phyloP scores from a whole-genome alignment of 176 grass and related monocot genomes.

The Oryza nivara region DNA sequence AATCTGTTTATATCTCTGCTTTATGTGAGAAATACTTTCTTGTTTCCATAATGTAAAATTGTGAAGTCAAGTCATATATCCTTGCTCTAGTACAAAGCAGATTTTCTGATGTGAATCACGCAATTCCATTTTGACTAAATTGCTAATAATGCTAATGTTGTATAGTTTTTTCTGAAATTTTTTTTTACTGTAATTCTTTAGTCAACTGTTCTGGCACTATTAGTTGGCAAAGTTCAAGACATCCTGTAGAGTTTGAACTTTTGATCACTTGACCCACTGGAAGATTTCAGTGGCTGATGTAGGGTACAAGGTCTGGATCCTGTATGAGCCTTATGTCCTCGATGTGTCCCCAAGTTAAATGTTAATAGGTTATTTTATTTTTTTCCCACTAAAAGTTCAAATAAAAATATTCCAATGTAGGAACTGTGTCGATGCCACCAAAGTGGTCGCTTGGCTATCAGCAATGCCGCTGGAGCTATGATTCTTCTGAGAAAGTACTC shows the following conservation, averaged over 20 bases:
- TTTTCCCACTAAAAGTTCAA: neutral
- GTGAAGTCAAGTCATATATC: neutral
- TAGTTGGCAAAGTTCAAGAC: neutral
- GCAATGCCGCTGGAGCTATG: slow-evolving; percentile 97
- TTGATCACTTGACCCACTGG: neutral
- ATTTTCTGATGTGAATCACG: neutral
- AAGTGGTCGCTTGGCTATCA: slow-evolving; percentile 98
- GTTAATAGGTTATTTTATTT: slow-evolving; percentile 33
- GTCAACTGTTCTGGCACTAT: neutral
- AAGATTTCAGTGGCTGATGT: neutral
- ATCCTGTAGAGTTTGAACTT: neutral
- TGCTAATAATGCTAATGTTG: neutral
- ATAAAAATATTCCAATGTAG: slow-evolving; percentile 43
- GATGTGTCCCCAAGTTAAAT: slow-evolving; percentile 11
- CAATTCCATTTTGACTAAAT: slow-evolving; percentile 35
- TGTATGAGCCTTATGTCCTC: slow-evolving; percentile 1
- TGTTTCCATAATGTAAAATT: neutral
- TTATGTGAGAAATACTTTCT: slow-evolving; percentile 14
- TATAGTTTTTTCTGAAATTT: neutral
- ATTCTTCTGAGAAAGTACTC: slow-evolving; percentile 78
- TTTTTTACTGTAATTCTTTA: neutral
- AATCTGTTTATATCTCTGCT: slow-evolving; percentile 24
- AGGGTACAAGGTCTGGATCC: neutral
- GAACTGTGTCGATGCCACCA: slow-evolving; percentile 89
- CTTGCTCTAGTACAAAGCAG: neutral